Evolutionary conservation across 768 basidiomycete genomes (phyloP), one percentile per base, ranked within the genome.

Genomic region (Filobasidium wieringae): DNA sequence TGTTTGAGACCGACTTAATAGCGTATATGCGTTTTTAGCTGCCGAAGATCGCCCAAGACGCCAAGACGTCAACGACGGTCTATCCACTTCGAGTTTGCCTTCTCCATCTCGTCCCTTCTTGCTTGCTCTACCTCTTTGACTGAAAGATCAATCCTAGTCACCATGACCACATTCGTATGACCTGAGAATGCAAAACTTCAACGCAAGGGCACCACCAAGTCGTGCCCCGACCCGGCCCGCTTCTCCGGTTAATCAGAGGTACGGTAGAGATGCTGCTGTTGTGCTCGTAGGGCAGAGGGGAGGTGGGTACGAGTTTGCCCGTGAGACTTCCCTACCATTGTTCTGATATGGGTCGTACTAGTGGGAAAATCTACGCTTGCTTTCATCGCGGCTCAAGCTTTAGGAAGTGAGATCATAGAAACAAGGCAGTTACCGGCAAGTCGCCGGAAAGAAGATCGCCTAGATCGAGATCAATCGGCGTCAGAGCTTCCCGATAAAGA

Each of bases 121-220:
- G n/a, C n/a, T n/a, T n/a, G n/a, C n/a, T n/a, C n/a, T n/a, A n/a
- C n/a, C n/a, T n/a, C n/a, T n/a, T n/a, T n/a, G n/a, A n/a, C n/a
- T n/a, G n/a, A n/a, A n/a, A n/a, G n/a, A n/a, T n/a, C n/a, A n/a
- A n/a, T n/a, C n/a, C n/a, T n/a, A n/a, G n/a, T n/a, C n/a, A n/a
- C n/a, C n/a, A n/a, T n/a, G n/a, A n/a, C n/a, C n/a, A n/a, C n/a
- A n/a, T n/a, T n/a, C n/a, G n/a, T n/a, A n/a, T n/a, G n/a, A n/a
- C n/a, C n/a, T n/a, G n/a, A n/a, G n/a, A n/a, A n/a, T 82, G 80
- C 69, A 88, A 85, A 4, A 76, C 76, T 22, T 75, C 69, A 47
- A 47, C 43, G 43, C 43, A 24, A 14, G 15, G 24, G 29, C 19
- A 5, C 43, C 29, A 7, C 43, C 43, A 12, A 47, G 43, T 27